Percentiles rank a stretch among this genome's conserved stretches.
Conservation (phyloP, 2,329 filamentous ascomycete genomes). For the Monilinia fructigena region DNA sequence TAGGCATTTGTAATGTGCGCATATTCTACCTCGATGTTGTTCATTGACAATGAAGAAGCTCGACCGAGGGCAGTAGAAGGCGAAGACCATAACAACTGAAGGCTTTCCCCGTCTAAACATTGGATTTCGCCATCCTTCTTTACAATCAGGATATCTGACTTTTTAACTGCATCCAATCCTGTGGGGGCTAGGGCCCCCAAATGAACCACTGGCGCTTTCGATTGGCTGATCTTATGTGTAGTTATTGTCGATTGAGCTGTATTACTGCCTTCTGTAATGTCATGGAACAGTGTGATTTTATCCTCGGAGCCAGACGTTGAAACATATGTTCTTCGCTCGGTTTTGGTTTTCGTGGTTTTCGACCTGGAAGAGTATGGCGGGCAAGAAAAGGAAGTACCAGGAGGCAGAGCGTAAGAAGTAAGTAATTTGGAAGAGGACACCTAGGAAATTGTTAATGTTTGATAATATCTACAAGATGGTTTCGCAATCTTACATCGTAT, state of each 20-base stretch:
- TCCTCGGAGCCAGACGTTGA: slow-evolving; percentile 50
- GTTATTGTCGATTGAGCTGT: slow-evolving; percentile 53
- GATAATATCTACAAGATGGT: neutral
- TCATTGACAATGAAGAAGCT: slow-evolving; percentile 40
- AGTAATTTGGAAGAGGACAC: slow-evolving; percentile 60
- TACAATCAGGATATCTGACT: slow-evolving; percentile 52
- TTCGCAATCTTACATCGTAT: slow-evolving; percentile 55
- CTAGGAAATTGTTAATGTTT: slow-evolving; percentile 42
- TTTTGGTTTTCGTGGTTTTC: slow-evolving; percentile 45
- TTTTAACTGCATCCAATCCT: slow-evolving; percentile 22
- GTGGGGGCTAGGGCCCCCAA: slow-evolving; percentile 41
- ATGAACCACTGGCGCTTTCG: slow-evolving; percentile 45
- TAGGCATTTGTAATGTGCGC: slow-evolving; percentile 39
- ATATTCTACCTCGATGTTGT: slow-evolving; percentile 39
- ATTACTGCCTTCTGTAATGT: slow-evolving; percentile 52
- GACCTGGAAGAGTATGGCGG: slow-evolving; percentile 57
- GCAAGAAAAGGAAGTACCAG: slow-evolving; percentile 63
- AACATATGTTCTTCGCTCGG: slow-evolving; percentile 60
- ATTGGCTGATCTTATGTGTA: slow-evolving; percentile 45
- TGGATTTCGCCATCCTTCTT: slow-evolving; percentile 60
- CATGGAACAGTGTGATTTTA: slow-evolving; percentile 60
- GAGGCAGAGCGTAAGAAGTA: slow-evolving; percentile 66
- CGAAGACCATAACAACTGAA: slow-evolving; percentile 50
- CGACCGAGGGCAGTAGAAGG: slow-evolving; percentile 40
- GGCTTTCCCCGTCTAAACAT: slow-evolving; percentile 57